Percentiles rank a stretch among this genome's conserved stretches.
These are phyloP conservation scores for Aspergillus sp. DNA, from an alignment of 2,329 filamentous ascomycete genomes.

Conservation along the genomic window DNA sequence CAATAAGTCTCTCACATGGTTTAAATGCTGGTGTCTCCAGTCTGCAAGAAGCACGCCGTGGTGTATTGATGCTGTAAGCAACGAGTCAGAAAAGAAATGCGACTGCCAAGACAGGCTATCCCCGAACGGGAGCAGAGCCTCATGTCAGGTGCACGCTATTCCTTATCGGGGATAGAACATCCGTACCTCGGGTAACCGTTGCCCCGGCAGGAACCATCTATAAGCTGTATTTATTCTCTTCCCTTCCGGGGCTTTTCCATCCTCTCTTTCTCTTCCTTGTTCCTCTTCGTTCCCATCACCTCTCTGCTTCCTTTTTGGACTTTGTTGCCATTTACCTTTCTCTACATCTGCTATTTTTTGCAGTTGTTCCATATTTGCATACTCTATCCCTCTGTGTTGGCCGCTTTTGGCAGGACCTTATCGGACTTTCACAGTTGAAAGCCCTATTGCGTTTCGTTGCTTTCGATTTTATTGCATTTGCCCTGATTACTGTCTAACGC, in stretches of 20 bases:
- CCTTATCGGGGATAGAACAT: conserved; percentile 29
- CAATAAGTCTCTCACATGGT: too few species aligned
- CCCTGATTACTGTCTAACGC: conserved; percentile 20
- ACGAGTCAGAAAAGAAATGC: conserved; percentile 1
- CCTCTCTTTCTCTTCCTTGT: conserved; percentile 17
- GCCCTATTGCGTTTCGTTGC: too few species aligned
- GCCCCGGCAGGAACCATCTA: conserved; percentile 28
- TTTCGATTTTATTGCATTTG: background rate
- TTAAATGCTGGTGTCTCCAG: too few species aligned
- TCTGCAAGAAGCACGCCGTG: too few species aligned
- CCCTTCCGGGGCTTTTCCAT: conserved; percentile 12
- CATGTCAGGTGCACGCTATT: conserved; percentile 40
- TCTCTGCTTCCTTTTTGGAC: conserved; percentile 6
- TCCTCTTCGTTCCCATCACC: conserved; percentile 12
- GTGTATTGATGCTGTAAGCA: too few species aligned
- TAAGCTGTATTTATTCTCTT: conserved; percentile 33
- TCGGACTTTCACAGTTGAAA: conserved; percentile 3
- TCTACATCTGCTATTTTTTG: conserved; percentile 11
- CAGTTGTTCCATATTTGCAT: conserved; percentile 15
- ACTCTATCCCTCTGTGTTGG: background rate
- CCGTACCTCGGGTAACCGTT: conserved; percentile 33
- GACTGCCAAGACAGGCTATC: conserved; percentile 2
- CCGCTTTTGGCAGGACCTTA: conserved; percentile 7
- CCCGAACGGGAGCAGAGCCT: conserved; percentile 16
- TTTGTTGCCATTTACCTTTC: conserved; percentile 13